These are phyloP conservation scores for Atalantia buxifolia DNA, from an alignment of 345 rosid species.

Conservation along the genomic window DNA sequence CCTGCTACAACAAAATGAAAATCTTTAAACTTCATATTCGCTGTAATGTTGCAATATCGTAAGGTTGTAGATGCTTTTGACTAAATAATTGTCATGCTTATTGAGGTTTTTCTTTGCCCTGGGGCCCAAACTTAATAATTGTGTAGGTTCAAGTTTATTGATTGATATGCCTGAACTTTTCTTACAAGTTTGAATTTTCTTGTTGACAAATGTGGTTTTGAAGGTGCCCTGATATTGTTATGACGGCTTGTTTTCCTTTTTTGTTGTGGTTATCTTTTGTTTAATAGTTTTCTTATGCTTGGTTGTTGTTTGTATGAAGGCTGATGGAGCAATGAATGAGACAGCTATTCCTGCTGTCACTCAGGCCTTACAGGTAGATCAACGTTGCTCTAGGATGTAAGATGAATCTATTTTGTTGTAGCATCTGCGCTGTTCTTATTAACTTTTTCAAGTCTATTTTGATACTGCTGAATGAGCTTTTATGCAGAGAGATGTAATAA, in stretches of 20 bases:
- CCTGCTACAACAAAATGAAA: neutral
- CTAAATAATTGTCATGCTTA: neutral
- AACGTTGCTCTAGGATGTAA: neutral
- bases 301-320: constrained; percentile 39
- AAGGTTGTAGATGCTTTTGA: neutral
- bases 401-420: neutral
- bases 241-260: neutral
- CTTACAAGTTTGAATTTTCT: neutral
- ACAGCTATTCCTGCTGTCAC: constrained; percentile 54
- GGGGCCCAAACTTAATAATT: neutral
- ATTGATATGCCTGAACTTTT: neutral
- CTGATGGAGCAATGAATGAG: constrained; percentile 74
- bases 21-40: neutral
- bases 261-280: neutral
- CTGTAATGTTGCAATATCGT: neutral
- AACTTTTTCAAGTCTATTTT: neutral
- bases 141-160: neutral
- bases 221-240: neutral
- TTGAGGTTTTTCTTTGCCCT: neutral
- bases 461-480: neutral
- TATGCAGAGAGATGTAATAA: neutral
- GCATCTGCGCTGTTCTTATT: neutral
- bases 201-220: neutral
- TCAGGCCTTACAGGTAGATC: constrained; percentile 57
- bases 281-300: constrained; percentile 1